phyloP scores from a whole-genome alignment of 331 rosid species.

The Dryas integrifolia region DNA sequence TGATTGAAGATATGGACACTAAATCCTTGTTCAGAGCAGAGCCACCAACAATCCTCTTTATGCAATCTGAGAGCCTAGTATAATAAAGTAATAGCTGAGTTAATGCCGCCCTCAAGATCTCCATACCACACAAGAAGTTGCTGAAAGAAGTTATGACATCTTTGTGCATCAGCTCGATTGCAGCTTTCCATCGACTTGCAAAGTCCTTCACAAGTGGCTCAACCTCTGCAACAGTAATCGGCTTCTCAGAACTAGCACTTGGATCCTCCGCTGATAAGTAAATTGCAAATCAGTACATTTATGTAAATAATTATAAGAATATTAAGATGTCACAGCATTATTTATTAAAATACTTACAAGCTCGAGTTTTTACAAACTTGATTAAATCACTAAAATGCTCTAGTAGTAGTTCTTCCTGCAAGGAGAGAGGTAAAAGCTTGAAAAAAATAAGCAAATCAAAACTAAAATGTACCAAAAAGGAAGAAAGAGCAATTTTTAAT shows the following conservation, averaged over 20 bases:
- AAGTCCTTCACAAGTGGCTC: constrained; percentile 98
- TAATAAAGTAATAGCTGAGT: constrained; percentile 88
- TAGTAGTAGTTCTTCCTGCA: constrained; percentile 93
- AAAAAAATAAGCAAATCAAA: neutral
- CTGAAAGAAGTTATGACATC: constrained; percentile 97
- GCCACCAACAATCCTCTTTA: constrained; percentile 69
- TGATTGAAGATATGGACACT: constrained; percentile 80
- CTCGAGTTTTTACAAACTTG: constrained; percentile 86
- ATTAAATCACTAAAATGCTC: constrained; percentile 78
- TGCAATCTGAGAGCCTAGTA: constrained; percentile 89
- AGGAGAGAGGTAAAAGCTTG: constrained; percentile 12
- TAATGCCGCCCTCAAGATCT: constrained; percentile 89
- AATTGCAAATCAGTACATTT: constrained; percentile 20
- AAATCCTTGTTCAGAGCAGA: constrained; percentile 84
- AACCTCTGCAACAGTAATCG: constrained; percentile 70
- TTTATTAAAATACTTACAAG: constrained; percentile 57
- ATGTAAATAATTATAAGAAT: constrained; percentile 9
- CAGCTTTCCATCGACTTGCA: constrained; percentile 93
- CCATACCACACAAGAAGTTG: constrained; percentile 96
- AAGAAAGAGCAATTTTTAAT: neutral
- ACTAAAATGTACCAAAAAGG: neutral
- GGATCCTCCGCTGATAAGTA: constrained; percentile 76
- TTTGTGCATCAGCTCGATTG: constrained; percentile 96
- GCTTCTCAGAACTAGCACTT: constrained; percentile 52
- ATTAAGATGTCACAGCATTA: constrained; percentile 1